Percentiles rank a stretch among this genome's conserved stretches.
phyloP scores from a whole-genome alignment of 148 eudicot species.

The Arbutus unedo region DNA sequence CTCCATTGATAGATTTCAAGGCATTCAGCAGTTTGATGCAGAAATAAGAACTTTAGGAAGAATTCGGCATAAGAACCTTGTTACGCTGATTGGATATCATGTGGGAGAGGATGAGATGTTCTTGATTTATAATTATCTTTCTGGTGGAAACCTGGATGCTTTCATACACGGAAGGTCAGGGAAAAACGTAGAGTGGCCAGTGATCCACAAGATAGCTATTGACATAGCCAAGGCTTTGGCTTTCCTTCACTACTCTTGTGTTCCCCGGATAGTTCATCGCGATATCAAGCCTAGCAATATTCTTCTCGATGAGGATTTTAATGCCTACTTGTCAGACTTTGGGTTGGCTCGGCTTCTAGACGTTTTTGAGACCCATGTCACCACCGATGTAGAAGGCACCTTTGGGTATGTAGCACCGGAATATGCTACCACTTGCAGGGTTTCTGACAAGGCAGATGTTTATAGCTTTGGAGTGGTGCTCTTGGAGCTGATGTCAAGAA shows the following conservation, averaged over 20 bases:
- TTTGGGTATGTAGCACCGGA: constrained; percentile 72
- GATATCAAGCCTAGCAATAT: constrained; percentile 37
- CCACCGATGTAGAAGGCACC: constrained; percentile 64
- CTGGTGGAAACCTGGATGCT: constrained; percentile 62
- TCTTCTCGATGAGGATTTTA: constrained; percentile 55
- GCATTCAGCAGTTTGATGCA: constrained; percentile 55
- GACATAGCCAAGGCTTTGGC: constrained; percentile 60
- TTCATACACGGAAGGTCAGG: constrained; percentile 53
- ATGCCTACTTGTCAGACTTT: constrained; percentile 67
- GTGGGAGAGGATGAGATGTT: constrained; percentile 65
- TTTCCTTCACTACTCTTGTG: constrained; percentile 57
- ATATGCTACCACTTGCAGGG: constrained; percentile 61
- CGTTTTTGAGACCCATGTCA: constrained; percentile 63
- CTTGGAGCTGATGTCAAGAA: constrained; percentile 53
- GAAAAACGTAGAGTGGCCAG: constrained; percentile 38
- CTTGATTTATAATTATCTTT: constrained; percentile 59
- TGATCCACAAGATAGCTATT: constrained; percentile 51
- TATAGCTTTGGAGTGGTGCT: constrained; percentile 68
- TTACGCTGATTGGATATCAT: constrained; percentile 47
- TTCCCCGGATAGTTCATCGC: constrained; percentile 51
- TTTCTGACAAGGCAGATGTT: constrained; percentile 66
- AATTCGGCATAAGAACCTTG: too few species aligned
- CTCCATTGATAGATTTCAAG: constrained; percentile 53
- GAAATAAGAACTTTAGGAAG: too few species aligned
- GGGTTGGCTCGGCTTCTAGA: constrained; percentile 60